A percentile compares a stretch with the other conserved stretches of the same genome.
Evolutionary conservation across 1,284 basidiomycete genomes (phyloP).

Genomic region (Cutaneotrichosporon sp.): DNA sequence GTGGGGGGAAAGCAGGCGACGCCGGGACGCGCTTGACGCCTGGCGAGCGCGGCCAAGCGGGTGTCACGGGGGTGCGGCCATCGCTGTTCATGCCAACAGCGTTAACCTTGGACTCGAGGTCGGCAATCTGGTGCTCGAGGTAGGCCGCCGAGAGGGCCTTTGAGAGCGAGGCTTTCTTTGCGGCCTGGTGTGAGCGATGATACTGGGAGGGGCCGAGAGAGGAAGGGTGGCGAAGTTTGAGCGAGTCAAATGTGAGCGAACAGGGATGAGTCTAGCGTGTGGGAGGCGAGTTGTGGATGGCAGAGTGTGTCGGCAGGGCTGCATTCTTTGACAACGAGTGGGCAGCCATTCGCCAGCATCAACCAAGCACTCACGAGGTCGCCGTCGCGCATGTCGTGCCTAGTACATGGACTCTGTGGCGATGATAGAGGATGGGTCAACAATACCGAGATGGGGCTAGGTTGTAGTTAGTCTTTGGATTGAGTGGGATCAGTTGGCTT

Average conservation of each 20-base stretch:
- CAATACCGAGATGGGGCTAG: not conserved
- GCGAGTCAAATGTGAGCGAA: too few species aligned
- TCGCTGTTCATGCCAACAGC: slow-evolving; percentile 18
- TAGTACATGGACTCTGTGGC: slow-evolving; percentile 10
- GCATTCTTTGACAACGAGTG: too few species aligned
- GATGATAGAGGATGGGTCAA: not conserved
- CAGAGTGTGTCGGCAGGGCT: not conserved
- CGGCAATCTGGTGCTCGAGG: slow-evolving; percentile 51
- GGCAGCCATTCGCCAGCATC: too few species aligned
- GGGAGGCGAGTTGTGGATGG: not conserved
- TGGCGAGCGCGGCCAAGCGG: not conserved
- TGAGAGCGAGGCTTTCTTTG: slow-evolving; percentile 43
- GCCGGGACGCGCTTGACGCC: not conserved
- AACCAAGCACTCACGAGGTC: slow-evolving; percentile 15
- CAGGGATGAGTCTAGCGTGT: too few species aligned
- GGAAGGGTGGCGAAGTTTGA: too few species aligned
- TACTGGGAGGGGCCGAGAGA: too few species aligned
- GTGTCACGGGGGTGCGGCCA: not conserved
- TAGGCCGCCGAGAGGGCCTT: slow-evolving; percentile 53
- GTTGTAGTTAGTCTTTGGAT: too few species aligned
- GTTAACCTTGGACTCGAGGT: slow-evolving; percentile 48
- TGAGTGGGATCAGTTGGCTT: not conserved
- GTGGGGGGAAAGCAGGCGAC: not conserved
- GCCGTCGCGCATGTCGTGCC: slow-evolving; percentile 17
- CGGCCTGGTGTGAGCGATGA: slow-evolving; percentile 29